Base-by-base conservation (phyloP, 768 basidiomycete species). In the Gelatoporia subvermispora region DNA sequence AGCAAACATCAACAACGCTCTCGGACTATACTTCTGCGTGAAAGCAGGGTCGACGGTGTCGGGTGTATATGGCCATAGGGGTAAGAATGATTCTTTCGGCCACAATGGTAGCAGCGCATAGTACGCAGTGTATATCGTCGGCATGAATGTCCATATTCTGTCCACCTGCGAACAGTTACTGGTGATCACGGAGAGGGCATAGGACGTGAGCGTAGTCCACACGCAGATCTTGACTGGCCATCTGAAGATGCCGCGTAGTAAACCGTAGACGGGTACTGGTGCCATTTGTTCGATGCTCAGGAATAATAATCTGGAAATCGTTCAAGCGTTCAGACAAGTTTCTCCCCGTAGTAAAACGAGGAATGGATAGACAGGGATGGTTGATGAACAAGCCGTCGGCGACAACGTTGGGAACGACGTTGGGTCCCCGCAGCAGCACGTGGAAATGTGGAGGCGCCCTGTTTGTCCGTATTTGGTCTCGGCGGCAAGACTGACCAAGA, bases 91-190 rank as follows among this genome's bases (percentile, higher is more conserved):
- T 9, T 53, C 55, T 11, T 45, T 65, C 15, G 75, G 74, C 68
- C 76, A 71, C 7, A 85, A 66, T 1, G 90, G 93, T 2, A 87
- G 65, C 23, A 96, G 70, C 1, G 93, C 85, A 61, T 81, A 92
- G 61, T 90, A 90, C 1, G 83, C 81, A 0, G 84, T 80, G 66
- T 94, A 95, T 17, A 94, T 73, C 7, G 85, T 75, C 0, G 94
- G 93, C 31, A 89, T 58, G 64, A 93, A 81, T 11, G 68, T 76
- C 79, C 80, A 80, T 13, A 92, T 61, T 23, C 89, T 80, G 68
- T 97, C 92, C 21, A 94, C 91, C 62, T 93, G 89, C 1, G 86
- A 89, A 41, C 88, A 85, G 57, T 94, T 93, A 36, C 77, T 75
- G 0, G 88, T 91, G 34, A 87, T 40, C 20, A 90, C 43, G 7